These are phyloP conservation scores for Diaporthe humulicola DNA, from an alignment of 2,329 filamentous ascomycete species.

Conservation along the genomic window DNA sequence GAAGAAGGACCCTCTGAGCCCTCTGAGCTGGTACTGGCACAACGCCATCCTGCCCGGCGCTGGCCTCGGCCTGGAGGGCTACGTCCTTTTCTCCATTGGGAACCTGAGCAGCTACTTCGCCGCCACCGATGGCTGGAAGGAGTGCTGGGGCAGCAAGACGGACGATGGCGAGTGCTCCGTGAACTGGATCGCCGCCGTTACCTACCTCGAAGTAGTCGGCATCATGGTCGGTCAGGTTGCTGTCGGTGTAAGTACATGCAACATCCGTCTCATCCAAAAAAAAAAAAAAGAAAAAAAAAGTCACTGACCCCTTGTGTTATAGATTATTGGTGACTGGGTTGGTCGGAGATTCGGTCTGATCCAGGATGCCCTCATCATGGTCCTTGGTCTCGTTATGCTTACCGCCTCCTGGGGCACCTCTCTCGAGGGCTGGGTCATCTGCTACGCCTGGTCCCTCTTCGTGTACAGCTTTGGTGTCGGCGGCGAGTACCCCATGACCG, in stretches of 20 bases:
- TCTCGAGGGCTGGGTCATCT: conserved; percentile 95
- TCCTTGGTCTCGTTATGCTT: conserved; percentile 90
- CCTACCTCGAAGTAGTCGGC: conserved; percentile 92
- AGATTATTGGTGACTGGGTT: conserved; percentile 77
- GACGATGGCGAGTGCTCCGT: conserved; percentile 73
- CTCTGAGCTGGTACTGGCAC: conserved; percentile 87
- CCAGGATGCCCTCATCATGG: conserved; percentile 95
- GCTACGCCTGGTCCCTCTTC: conserved; percentile 95
- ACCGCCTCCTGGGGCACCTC: conserved; percentile 90
- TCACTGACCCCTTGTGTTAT: background rate
- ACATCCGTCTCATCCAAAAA: conserved; percentile 28
- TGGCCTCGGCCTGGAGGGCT: conserved; percentile 92
- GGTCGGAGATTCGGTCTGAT: conserved; percentile 96
- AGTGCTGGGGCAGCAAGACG: conserved; percentile 78
- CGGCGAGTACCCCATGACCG: conserved; percentile 97
- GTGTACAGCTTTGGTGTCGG: conserved; percentile 82
- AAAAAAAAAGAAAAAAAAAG: no score
- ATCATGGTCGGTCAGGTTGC: conserved; percentile 95
- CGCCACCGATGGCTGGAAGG: conserved; percentile 72
- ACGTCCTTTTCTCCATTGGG: conserved; percentile 96
- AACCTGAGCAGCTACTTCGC: conserved; percentile 88
- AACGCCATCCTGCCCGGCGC: conserved; percentile 94
- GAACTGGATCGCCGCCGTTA: conserved; percentile 87
- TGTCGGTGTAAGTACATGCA: conserved; percentile 77
- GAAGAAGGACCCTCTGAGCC: conserved; percentile 87